Conservation (phyloP, 257 asterid genomes). For the Solanum acaule region DNA sequence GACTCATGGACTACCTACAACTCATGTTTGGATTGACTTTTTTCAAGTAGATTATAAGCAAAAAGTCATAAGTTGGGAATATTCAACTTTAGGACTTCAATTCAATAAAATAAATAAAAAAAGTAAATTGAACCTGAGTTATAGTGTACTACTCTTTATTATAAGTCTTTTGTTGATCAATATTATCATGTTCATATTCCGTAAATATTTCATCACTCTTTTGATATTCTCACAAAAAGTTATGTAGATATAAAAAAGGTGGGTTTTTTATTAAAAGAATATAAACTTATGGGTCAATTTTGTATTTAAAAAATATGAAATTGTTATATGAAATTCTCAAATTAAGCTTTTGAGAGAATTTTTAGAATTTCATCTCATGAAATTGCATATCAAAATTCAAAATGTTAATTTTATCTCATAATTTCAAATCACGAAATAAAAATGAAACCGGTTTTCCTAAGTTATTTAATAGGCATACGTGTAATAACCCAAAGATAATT, state of each 20-base stretch:
- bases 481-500: neutral
- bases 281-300: neutral
- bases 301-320: neutral
- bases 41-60: neutral
- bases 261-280: too few relatives aligned
- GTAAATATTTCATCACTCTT: neutral
- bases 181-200: neutral
- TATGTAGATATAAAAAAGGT: neutral
- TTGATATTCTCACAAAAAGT: too few relatives aligned
- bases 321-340: too few relatives aligned
- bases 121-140: too few relatives aligned
- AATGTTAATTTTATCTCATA: too few relatives aligned
- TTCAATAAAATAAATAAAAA: too few relatives aligned
- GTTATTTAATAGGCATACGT: too few relatives aligned
- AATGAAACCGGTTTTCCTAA: too few relatives aligned
- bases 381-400: too few relatives aligned
- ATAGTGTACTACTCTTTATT: neutral
- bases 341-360: too few relatives aligned
- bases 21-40: neutral
- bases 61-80: neutral
- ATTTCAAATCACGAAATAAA: too few relatives aligned
- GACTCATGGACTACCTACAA: neutral
- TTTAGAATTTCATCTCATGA: too few relatives aligned
- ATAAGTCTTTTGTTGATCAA: accelerated
- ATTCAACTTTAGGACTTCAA: neutral